Base-by-base conservation (phyloP, 2,329 filamentous ascomycete species). In the Leptographium procerum region DNA sequence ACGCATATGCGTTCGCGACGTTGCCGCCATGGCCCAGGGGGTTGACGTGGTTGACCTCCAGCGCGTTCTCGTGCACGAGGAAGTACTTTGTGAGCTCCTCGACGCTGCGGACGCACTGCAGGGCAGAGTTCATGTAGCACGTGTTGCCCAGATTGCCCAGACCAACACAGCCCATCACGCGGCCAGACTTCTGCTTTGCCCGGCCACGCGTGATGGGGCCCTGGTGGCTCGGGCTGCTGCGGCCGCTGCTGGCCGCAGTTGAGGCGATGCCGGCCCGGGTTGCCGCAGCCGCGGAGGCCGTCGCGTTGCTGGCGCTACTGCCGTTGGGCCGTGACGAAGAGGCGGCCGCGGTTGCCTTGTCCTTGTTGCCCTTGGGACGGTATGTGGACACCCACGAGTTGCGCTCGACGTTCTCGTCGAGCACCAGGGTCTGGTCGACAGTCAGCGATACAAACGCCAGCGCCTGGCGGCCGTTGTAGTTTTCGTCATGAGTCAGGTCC, bases 111-210 rank as follows among this genome's bases (percentile, higher is more conserved):
- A 99, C 83, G 69, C 94, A 99, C 69, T 99, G 94, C 57, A 97
- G 77, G 11, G 94, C 94, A 26, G 92, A 96, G 71, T 97, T 97
- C 91, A 97, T 96, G 74, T 99, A 99, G 73, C 94, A 99, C 0
- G 94, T 97, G 67, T 99, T 99, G 54, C 94, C 94, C 16, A 99
- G 75, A 67, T 99, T 99, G 63, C 83, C 84, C 56, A 99, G 75
- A 36, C 94, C 94, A 48, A 91, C 88, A 47, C 86, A 87, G 34
- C 94, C 94, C 36, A 84, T 72, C 14, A 83, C 82, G 61, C 85
- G 84, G 11, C 88, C 88, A 45, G 84, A 82, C 64, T 83, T 87
- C 62, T 84, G 85, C 61, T 86, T 83, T 9, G 81, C 74, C 59
- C 89, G 82, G 48, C 89, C 89, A 64, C 91, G 81, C 0, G 89